These are phyloP conservation scores for Fraxinus xanthoxyloides DNA, from an alignment of 305 asterid species.

Conservation along the genomic window DNA sequence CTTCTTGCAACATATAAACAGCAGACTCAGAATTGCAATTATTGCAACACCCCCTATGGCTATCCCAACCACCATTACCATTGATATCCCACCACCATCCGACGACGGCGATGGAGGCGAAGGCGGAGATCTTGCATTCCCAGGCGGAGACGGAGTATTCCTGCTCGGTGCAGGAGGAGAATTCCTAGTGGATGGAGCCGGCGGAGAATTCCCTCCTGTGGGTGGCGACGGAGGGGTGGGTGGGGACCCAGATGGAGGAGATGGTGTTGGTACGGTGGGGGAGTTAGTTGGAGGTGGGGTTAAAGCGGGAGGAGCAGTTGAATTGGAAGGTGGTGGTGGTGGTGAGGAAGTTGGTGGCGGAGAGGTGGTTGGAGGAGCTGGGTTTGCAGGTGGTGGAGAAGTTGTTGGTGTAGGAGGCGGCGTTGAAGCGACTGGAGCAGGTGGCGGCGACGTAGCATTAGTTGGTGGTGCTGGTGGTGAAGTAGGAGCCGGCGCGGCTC, in stretches of 20 bases:
- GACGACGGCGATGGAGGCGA: slow-evolving; percentile 30
- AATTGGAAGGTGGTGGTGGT: slow-evolving; percentile 21
- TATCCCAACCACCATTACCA: slow-evolving; percentile 58
- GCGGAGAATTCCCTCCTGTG: slow-evolving; percentile 28
- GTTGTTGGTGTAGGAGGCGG: slow-evolving; percentile 34
- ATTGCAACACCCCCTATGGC: slow-evolving; percentile 65
- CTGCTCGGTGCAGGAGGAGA: slow-evolving; percentile 24
- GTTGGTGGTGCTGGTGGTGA: slow-evolving; percentile 43
- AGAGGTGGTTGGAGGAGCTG: slow-evolving; percentile 37
- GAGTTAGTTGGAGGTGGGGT: slow-evolving; percentile 36
- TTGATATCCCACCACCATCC: slow-evolving; percentile 38
- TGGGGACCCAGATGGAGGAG: slow-evolving; percentile 33
- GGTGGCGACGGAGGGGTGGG: slow-evolving; percentile 30
- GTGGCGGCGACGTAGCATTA: slow-evolving; percentile 51
- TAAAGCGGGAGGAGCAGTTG: slow-evolving; percentile 41
- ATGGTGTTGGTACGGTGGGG: slow-evolving; percentile 39
- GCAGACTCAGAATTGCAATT: slow-evolving; percentile 45
- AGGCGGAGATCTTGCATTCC: slow-evolving; percentile 24
- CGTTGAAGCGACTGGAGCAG: slow-evolving; percentile 34
- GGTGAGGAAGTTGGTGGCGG: slow-evolving; percentile 34
- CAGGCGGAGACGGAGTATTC: slow-evolving; percentile 14
- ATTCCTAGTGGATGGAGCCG: slow-evolving; percentile 26
- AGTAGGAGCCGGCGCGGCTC: slow-evolving; percentile 50
- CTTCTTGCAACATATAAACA: slow-evolving; percentile 63
- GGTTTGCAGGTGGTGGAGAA: slow-evolving; percentile 40